Evolutionary conservation across 1,139 yeast species (phyloP).

Genomic region (Scheffersomyces illinoinensis): DNA sequence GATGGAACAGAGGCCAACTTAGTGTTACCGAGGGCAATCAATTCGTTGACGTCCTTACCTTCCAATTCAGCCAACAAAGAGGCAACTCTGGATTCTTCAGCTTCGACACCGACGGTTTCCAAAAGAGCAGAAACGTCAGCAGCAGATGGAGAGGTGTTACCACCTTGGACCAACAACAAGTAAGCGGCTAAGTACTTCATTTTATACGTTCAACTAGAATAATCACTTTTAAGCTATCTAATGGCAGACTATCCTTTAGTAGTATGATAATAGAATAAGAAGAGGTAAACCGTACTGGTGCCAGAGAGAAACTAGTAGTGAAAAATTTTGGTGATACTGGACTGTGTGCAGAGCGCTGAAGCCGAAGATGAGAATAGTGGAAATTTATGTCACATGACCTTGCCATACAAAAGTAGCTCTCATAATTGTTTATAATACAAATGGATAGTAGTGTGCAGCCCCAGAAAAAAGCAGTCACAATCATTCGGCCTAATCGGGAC

Average conservation of each 20-base stretch:
- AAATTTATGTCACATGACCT: neutral
- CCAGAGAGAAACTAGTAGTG: constrained; percentile 4
- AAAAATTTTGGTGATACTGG: neutral
- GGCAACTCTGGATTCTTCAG: constrained; percentile 72
- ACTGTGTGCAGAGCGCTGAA: neutral
- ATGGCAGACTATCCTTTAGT: constrained; percentile 59
- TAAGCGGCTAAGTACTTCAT: constrained; percentile 93
- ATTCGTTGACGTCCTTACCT: constrained; percentile 75
- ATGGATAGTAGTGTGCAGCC: neutral
- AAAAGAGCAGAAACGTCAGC: constrained; percentile 70
- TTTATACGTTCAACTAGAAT: constrained; percentile 41
- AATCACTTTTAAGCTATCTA: constrained; percentile 57
- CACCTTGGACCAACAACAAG: constrained; percentile 84
- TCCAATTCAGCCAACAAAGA: constrained; percentile 68
- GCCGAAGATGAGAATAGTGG: neutral
- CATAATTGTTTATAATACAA: no score
- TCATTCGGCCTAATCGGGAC: neutral
- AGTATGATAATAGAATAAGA: neutral
- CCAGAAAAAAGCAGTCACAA: constrained; percentile 17
- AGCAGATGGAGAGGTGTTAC: constrained; percentile 77
- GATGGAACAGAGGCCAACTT: constrained; percentile 82
- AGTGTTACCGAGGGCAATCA: constrained; percentile 78
- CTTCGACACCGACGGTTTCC: constrained; percentile 77
- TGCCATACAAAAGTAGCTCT: no score
- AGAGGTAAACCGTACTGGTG: neutral